phyloP scores from a whole-genome alignment of 1,284 basidiomycete genomes.

The Ganoderma sinense region DNA sequence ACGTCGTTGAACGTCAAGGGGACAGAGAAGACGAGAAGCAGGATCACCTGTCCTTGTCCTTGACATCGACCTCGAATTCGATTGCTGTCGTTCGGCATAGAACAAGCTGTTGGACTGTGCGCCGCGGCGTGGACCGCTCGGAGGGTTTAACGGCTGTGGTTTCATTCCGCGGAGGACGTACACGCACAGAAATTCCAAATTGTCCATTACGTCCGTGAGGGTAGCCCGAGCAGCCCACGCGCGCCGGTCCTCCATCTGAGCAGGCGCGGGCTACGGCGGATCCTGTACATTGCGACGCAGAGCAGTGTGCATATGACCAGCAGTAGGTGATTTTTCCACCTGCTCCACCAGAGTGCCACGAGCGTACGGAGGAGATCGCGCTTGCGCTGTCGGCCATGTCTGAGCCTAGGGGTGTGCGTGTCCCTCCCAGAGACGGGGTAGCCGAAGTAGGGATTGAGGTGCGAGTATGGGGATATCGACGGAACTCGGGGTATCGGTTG shows the following conservation, averaged over 20 bases:
- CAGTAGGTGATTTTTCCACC: constrained; percentile 58
- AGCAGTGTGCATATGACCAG: constrained; percentile 20
- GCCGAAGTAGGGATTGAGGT: constrained; percentile 84
- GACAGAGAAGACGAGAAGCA: background rate
- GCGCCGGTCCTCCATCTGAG: constrained; percentile 18
- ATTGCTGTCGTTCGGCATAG: background rate
- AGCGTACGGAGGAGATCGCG: constrained; percentile 76
- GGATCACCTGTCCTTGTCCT: background rate
- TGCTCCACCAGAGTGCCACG: constrained; percentile 68
- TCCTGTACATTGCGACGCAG: constrained; percentile 23
- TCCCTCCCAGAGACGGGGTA: constrained; percentile 61
- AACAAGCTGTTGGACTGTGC: background rate
- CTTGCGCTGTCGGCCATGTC: constrained; percentile 71
- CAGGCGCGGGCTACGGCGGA: constrained; percentile 18
- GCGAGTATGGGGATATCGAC: constrained; percentile 58
- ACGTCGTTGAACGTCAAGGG: background rate
- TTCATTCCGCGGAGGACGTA: constrained; percentile 5
- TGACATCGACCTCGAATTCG: background rate
- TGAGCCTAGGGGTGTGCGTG: constrained; percentile 47
- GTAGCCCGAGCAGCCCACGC: constrained; percentile 12
- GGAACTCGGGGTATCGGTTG: constrained; percentile 20
- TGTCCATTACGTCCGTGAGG: constrained; percentile 7
- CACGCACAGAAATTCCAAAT: constrained; percentile 4
- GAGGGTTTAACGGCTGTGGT: background rate
- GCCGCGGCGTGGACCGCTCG: background rate